Evolutionary conservation across 2,329 filamentous ascomycete genomes (phyloP).

Genomic region (Xylariaceae sp.): DNA sequence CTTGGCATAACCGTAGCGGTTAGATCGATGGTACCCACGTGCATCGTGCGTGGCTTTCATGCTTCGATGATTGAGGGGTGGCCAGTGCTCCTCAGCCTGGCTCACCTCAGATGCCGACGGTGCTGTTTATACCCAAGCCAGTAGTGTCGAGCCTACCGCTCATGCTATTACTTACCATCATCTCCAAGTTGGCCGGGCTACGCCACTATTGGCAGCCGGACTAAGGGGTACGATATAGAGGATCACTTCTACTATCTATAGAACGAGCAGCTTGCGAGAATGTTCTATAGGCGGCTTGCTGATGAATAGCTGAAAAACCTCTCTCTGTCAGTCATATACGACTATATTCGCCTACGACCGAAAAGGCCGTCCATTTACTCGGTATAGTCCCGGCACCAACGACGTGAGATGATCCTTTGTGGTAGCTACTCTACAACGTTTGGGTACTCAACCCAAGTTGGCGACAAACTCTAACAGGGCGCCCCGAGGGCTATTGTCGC

Average conservation of each 20-base stretch:
- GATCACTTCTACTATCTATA: background rate
- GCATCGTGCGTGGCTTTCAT: background rate
- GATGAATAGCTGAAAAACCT: background rate
- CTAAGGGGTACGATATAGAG: background rate
- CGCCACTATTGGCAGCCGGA: background rate
- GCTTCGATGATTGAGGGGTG: background rate
- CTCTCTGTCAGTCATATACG: background rate
- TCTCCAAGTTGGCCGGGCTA: background rate
- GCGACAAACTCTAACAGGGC: background rate
- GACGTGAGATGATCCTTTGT: background rate
- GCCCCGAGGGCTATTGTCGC: background rate
- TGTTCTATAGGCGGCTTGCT: background rate
- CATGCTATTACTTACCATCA: background rate
- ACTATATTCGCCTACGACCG: background rate
- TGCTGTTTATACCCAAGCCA: background rate
- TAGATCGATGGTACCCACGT: conserved; percentile 2
- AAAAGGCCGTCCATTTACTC: background rate
- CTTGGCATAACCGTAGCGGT: background rate
- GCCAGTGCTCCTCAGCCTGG: background rate
- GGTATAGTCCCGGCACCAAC: background rate
- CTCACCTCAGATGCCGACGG: background rate
- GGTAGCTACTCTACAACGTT: background rate
- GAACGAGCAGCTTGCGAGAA: background rate
- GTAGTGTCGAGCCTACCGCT: background rate
- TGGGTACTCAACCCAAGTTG: background rate